Evolutionary conservation across 2,329 filamentous ascomycete genomes (phyloP), one percentile per base, ranked within the genome.

Genomic region (Eurotiales sp.): DNA sequence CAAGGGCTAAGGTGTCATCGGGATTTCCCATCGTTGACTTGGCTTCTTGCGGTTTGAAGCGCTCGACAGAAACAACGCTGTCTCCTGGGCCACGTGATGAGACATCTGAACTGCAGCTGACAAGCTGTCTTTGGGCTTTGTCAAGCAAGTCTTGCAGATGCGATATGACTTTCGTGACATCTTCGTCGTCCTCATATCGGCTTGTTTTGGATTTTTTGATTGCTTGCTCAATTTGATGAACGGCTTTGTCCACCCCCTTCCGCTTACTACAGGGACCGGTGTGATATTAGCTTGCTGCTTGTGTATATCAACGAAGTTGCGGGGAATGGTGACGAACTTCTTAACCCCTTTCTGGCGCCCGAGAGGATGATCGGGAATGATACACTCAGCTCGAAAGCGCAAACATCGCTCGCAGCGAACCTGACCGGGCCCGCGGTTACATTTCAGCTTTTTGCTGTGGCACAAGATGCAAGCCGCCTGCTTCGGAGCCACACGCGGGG

Each of bases 301-400:
- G 34, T 10, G 3, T 15, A 37, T 3, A 37, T 11, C 7, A 17
- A 15, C 34, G 11, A n/a, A n/a, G 3, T 37, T 19, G 7, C 34
- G 4, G 4, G 15, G 15, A 15, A 25, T 44, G 52, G 62, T 43
- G 62, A 50, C 51, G 47, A 69, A 86, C 86, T 89, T 89, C 66
- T 88, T 89, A 54, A 88, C 85, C 19, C 86, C 86, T 63, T 88
- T 88, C 62, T 87, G 85, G 45, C 86, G 76, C 7, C 86, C 86
- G 3, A 87, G 79, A 55, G 88, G 85, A 62, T 88, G 87, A n/a
- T 80, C 80, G n/a, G 79, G 85, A 2, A 87, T 81, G 5, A 87
- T 72, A 63, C 86, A 89, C 53, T 87, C 82, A 12, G 71, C 64
- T 29, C 78, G 74, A 7, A 78, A 71, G 60, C 82, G 77, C 49